These are phyloP conservation scores for Ceratocystis harringtonii DNA, from an alignment of 2,329 filamentous ascomycete species.

Conservation along the genomic window DNA sequence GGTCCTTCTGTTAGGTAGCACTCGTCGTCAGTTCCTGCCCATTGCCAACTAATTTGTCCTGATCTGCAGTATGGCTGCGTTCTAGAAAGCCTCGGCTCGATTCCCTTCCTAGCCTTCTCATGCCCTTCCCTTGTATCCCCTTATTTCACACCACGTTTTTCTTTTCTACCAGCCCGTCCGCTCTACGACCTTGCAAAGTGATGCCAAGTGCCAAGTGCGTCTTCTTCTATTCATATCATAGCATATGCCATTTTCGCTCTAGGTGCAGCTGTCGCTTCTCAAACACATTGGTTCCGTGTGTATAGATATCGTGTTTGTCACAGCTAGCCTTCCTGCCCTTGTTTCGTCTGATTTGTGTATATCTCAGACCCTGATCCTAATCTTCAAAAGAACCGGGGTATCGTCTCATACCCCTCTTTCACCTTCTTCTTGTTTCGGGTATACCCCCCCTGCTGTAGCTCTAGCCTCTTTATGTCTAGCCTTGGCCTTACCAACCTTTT, in stretches of 20 bases:
- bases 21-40: background rate
- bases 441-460: background rate
- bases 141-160: too few species aligned
- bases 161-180: too few species aligned
- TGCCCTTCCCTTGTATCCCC: too few species aligned
- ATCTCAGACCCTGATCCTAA: background rate
- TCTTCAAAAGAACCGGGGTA: background rate
- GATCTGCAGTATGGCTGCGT: background rate
- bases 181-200: too few species aligned
- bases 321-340: background rate
- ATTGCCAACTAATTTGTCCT: background rate
- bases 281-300: background rate
- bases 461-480: background rate
- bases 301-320: background rate
- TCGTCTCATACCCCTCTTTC: background rate
- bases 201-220: background rate
- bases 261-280: background rate
- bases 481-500: background rate
- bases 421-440: background rate
- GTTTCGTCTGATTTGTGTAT: slow-evolving; percentile 1
- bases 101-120: background rate
- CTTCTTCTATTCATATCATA: background rate
- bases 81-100: background rate
- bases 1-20: background rate
- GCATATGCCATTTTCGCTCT: background rate